Base-by-base conservation (phyloP, 2,329 filamentous ascomycete species). In the Ramichloridium luteum region DNA sequence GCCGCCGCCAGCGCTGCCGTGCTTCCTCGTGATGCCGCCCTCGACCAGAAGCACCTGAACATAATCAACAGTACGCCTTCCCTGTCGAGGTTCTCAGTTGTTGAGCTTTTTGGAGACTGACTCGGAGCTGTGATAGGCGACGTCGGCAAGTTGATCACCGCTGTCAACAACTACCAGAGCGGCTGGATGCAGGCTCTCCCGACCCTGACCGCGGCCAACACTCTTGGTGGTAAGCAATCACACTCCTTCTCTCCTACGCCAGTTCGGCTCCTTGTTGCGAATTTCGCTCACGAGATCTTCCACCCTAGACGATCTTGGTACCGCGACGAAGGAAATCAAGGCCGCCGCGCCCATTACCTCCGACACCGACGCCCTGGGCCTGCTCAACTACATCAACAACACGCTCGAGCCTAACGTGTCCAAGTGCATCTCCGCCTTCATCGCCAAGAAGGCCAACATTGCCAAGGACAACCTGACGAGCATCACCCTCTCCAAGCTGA, bases 361-460 rank as follows among this genome's bases (percentile, higher is more conserved):
- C 20, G 20, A 8, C 20, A 23, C 20, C 20, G 20, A 23, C n/a
- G 20, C 20, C 20, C 20, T 8, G 20, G 8, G 8, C 20, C 8
- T 23, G 8, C 8, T 23, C n/a, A n/a, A 23, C 20, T 23, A 39
- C 29, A 45, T 43, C 38, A 34, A 39, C 32, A 39, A 43, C 36
- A 45, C 43, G 13, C 38, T 43, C 14, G 35, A 41, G 36, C 38
- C 40, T 10, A 34, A 33, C 28, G 38, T 40, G 22, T 30, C 33
- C 13, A 29, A 23, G 10, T 28, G 35, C 25, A 31, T 42, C 13
- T 34, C 32, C 11, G 39, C 41, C 17, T 27, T 44, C 30, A 30
- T 34, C 22, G 31, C 25, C 33, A 44, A 44, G 37, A 42, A 38
- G 35, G n/a, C 13, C 26, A 20, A 40, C 16, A 38, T 44, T 35